These are phyloP conservation scores for Erodium chrysanthum DNA, from an alignment of 441 rosid genomes.

Conservation along the genomic window DNA sequence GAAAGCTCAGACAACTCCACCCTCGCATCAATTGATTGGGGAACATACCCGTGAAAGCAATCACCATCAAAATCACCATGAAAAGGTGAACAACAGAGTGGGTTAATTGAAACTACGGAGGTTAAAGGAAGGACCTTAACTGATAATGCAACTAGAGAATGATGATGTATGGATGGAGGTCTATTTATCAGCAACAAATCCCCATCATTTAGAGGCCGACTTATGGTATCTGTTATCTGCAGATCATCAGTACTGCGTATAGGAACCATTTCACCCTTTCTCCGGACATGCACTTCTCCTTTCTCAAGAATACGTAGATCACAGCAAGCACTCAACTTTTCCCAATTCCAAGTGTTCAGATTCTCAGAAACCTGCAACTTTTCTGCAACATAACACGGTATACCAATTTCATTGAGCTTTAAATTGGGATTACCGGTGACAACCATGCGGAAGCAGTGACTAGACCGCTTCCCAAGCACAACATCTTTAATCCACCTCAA, in stretches of 20 bases:
- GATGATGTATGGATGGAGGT: slow-evolving; percentile 94
- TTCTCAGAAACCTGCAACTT: slow-evolving; percentile 65
- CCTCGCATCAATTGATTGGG: slow-evolving; percentile 65
- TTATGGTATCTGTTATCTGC: slow-evolving; percentile 48
- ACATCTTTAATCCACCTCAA: slow-evolving; percentile 83
- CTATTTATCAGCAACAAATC: slow-evolving; percentile 70
- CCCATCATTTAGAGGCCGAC: slow-evolving; percentile 61
- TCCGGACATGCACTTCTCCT: slow-evolving; percentile 49
- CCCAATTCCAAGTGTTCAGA: slow-evolving; percentile 62
- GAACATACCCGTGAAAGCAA: slow-evolving; percentile 89
- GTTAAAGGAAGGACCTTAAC: slow-evolving; percentile 58
- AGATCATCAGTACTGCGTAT: slow-evolving; percentile 43
- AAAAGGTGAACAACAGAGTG: slow-evolving; percentile 76
- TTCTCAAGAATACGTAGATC: slow-evolving; percentile 50
- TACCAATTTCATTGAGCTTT: slow-evolving; percentile 69
- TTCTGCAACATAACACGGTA: slow-evolving; percentile 71
- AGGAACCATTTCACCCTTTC: slow-evolving; percentile 45
- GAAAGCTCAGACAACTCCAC: slow-evolving; percentile 81
- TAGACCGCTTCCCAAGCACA: slow-evolving; percentile 79
- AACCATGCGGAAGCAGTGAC: slow-evolving; percentile 82
- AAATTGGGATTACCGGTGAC: slow-evolving; percentile 81
- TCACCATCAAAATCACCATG: slow-evolving; percentile 98
- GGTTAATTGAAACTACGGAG: slow-evolving; percentile 76
- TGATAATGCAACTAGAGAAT: slow-evolving; percentile 72
- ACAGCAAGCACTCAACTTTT: slow-evolving; percentile 38